These are phyloP conservation scores for Rosa hybrid DNA, from an alignment of 331 rosid species.

Conservation along the genomic window DNA sequence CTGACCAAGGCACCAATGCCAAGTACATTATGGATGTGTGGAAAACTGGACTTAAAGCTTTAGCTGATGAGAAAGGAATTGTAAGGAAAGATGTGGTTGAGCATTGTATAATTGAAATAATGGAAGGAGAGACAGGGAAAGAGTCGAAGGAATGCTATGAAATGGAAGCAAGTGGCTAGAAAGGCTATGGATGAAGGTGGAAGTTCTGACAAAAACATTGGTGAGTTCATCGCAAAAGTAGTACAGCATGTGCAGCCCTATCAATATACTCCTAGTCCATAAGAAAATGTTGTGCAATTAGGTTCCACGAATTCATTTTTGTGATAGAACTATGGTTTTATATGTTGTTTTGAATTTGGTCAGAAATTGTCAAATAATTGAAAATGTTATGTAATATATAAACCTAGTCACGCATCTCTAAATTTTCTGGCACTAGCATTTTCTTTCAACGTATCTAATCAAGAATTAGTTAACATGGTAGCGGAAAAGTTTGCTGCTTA, in stretches of 20 bases:
- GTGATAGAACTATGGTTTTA: too few relatives aligned
- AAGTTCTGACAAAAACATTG: constrained; percentile 27
- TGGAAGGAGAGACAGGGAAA: constrained; percentile 33
- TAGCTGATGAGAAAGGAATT: constrained; percentile 25
- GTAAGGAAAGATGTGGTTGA: constrained; percentile 31
- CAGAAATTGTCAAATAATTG: too few relatives aligned
- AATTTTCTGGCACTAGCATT: too few relatives aligned
- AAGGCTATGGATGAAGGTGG: constrained; percentile 32
- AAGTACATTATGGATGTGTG: constrained; percentile 46
- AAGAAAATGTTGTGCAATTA: background rate
- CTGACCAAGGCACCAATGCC: constrained; percentile 48
- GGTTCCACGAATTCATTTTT: too few relatives aligned
- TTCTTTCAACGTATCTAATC: too few relatives aligned
- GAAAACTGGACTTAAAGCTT: constrained; percentile 40
- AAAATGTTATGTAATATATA: too few relatives aligned
- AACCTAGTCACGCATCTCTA: too few relatives aligned
- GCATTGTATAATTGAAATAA: constrained; percentile 30
- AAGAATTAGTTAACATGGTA: too few relatives aligned
- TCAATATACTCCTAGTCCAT: background rate
- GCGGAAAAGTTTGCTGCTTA: too few relatives aligned
- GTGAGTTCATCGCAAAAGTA: background rate
- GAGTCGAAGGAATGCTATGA: constrained; percentile 25
- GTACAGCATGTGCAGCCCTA: background rate
- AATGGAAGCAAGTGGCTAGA: constrained; percentile 32
- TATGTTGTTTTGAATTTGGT: too few relatives aligned